Percentiles rank a stretch among this genome's conserved stretches.
phyloP scores from a whole-genome alignment of 1,139 yeast genomes.

The Candida sp. region DNA sequence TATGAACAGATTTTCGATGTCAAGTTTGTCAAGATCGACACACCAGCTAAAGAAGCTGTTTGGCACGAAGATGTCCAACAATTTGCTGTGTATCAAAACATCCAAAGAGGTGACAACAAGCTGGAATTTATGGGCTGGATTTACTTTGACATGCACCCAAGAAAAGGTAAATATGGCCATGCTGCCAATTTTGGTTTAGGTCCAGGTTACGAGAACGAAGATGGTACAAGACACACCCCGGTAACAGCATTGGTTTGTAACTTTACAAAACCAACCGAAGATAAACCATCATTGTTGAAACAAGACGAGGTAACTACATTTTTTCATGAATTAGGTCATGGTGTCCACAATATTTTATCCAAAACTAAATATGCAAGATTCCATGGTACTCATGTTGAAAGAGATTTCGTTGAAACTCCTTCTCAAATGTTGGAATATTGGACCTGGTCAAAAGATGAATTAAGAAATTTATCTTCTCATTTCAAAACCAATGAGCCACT shows the following conservation, averaged over 20 bases:
- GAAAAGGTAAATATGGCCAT: constrained; percentile 83
- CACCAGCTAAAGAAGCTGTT: constrained; percentile 23
- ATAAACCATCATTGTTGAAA: constrained; percentile 71
- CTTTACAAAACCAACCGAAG: constrained; percentile 71
- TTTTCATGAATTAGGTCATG: constrained; percentile 91
- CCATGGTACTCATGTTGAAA: constrained; percentile 72
- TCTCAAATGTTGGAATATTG: constrained; percentile 88
- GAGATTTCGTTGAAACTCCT: constrained; percentile 91
- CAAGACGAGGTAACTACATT: constrained; percentile 80
- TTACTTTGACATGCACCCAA: constrained; percentile 78
- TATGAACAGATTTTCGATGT: constrained; percentile 68
- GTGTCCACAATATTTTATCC: constrained; percentile 75
- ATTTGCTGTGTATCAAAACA: constrained; percentile 66
- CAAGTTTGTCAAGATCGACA: constrained; percentile 53
- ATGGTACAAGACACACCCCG: constrained; percentile 57
- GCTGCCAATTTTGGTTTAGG: constrained; percentile 78
- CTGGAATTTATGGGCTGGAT: constrained; percentile 76
- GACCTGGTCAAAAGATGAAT: constrained; percentile 73
- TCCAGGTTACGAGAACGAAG: constrained; percentile 53
- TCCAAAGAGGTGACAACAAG: constrained; percentile 32
- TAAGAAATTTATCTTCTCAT: constrained; percentile 61
- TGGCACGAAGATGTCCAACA: constrained; percentile 85
- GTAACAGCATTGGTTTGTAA: constrained; percentile 81
- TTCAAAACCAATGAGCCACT: constrained; percentile 60
- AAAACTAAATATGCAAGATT: constrained; percentile 62